Base-by-base conservation (phyloP, 1,284 basidiomycete species). In the Ustilago esculenta region DNA sequence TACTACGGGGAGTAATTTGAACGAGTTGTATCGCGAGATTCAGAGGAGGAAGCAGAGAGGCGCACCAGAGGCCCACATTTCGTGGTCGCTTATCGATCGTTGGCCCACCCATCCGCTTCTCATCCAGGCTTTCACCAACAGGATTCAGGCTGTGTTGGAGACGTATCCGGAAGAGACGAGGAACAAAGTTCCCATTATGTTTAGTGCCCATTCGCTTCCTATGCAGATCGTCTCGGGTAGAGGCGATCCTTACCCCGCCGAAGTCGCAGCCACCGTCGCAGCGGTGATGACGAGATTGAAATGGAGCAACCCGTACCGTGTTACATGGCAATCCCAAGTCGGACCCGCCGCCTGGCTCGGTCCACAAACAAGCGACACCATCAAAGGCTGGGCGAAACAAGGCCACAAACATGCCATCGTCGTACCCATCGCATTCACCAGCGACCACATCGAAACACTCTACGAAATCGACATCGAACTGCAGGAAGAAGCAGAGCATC, bases 271-370 rank as follows among this genome's bases (percentile, higher is more conserved):
- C 17, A 90, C 94, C 8, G 96, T 81, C 2, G 65, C 73, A 20
- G 73, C 66, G 1, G 79, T 81, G 36, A 81, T 81, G 80, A 71
- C 66, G 8, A 46, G 60, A 25, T 67, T 81, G 39, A 78, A 80
- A 29, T 80, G 76, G 76, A 58, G 57, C 48, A 81, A 81, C 60
- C 80, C 80, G 0, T 98, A 90, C 84, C 90, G 96, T 23, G 87
- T 98, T 45, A 93, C 95, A 3, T 99, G 96, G 96, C 96, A 99
- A 85, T 92, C 90, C 17, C 92, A 98, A 83, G 96, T 99, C 35
- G 96, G 96, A 2, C 96, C 96, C 3, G 90, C 90, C 33, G 92
- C 94, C 23, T 98, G 96, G 96, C 92, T 98, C 87, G 96, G 96
- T 1, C 93, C 93, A 83, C 94, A 98, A 84, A 99, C 96, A 0